Conservation (phyloP, 2,329 filamentous ascomycete genomes). For the Aspergillus sp. region DNA sequence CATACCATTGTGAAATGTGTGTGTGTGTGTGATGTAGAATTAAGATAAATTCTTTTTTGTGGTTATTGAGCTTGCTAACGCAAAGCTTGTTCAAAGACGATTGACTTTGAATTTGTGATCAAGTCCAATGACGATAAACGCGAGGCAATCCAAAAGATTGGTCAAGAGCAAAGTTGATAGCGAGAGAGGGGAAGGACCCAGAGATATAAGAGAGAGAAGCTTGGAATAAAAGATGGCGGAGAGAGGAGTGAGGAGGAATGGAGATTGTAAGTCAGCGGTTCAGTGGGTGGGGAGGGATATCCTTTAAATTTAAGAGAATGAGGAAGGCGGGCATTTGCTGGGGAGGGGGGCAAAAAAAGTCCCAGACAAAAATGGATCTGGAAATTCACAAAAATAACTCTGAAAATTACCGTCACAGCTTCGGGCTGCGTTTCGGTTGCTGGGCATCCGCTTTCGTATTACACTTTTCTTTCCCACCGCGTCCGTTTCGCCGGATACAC, state of each 20-base stretch:
- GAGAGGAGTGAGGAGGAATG: slow-evolving; percentile 19
- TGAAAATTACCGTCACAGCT: slow-evolving; percentile 21
- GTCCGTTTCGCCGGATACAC: not conserved
- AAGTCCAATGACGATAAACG: slow-evolving; percentile 13
- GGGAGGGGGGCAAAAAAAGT: slow-evolving; percentile 16
- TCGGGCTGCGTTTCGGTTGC: slow-evolving; percentile 13
- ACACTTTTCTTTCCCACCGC: slow-evolving; percentile 6
- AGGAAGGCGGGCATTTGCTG: slow-evolving; percentile 17
- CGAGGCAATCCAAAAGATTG: slow-evolving; percentile 19
- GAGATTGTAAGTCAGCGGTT: slow-evolving; percentile 20
- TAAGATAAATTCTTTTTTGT: slow-evolving; percentile 13
- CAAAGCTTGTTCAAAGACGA: slow-evolving; percentile 7
- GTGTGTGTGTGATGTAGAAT: slow-evolving; percentile 10
- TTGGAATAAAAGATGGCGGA: slow-evolving; percentile 23
- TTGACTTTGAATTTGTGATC: slow-evolving; percentile 7
- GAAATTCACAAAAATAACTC: slow-evolving; percentile 10
- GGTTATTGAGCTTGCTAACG: slow-evolving; percentile 1
- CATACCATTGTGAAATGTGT: slow-evolving; percentile 15
- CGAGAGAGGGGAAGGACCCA: not conserved
- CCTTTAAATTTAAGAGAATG: slow-evolving; percentile 23
- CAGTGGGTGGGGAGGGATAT: slow-evolving; percentile 21
- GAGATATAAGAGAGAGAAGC: slow-evolving; percentile 17
- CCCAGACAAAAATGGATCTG: slow-evolving; percentile 6
- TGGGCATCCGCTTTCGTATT: slow-evolving; percentile 9
- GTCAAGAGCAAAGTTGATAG: slow-evolving; percentile 9